phyloP scores from a whole-genome alignment of 306 rosid genomes.

The Quercus dentata region DNA sequence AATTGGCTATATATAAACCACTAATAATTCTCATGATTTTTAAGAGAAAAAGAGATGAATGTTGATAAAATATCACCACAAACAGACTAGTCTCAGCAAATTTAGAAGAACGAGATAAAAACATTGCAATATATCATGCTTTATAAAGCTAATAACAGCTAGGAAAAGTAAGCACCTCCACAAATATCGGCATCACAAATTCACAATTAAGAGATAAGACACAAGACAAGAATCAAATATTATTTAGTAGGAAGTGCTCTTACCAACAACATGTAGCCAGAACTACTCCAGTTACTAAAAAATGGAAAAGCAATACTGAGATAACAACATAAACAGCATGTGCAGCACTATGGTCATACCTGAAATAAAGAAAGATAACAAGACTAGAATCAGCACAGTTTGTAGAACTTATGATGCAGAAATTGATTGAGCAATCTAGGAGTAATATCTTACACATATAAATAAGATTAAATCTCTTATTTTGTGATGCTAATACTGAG shows the following conservation, averaged over 20 bases:
- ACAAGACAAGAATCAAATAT: conserved; percentile 1
- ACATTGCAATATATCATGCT: background rate
- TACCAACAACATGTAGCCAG: conserved; percentile 96
- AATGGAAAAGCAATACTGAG: conserved; percentile 85
- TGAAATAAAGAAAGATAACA: conserved; percentile 42
- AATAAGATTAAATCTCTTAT: too few species aligned
- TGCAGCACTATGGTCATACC: conserved; percentile 88
- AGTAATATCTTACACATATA: background rate
- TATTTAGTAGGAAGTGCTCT: conserved; percentile 26
- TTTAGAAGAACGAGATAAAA: background rate
- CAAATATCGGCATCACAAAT: conserved; percentile 2
- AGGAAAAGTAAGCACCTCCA: background rate
- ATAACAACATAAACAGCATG: conserved; percentile 85
- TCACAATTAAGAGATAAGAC: background rate
- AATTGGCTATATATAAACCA: background rate
- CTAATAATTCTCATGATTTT: background rate
- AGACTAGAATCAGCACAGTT: conserved; percentile 11
- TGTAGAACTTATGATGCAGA: background rate
- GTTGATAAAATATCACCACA: background rate
- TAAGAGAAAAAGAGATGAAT: background rate
- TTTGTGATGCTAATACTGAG: too few species aligned
- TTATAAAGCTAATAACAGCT: background rate
- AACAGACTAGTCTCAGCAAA: background rate
- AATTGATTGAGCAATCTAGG: background rate
- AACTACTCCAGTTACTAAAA: conserved; percentile 66